A percentile compares a stretch with the other conserved stretches of the same genome.
Conservation (phyloP, 306 rosid species). For the Dryas alaskensis region DNA sequence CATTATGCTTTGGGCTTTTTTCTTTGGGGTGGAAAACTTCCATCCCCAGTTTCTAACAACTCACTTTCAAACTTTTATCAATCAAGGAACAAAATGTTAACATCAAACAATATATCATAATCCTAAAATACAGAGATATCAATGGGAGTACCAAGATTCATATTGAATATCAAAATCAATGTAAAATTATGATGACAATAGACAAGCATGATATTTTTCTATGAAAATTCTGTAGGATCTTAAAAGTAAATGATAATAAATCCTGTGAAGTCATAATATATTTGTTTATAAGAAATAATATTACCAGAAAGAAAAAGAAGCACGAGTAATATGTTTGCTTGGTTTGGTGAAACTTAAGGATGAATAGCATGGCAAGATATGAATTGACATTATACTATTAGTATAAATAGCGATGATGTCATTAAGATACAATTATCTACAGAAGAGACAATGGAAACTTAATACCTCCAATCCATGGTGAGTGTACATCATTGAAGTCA, state of each 20-base stretch:
- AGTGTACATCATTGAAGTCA: conserved; percentile 99
- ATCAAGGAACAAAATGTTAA: too few relatives aligned
- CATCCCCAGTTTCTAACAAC: too few relatives aligned
- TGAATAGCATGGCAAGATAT: not conserved
- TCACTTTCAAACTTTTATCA: too few relatives aligned
- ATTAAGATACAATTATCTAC: not conserved
- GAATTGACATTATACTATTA: not conserved
- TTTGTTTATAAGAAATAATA: not conserved
- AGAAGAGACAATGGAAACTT: conserved; percentile 13
- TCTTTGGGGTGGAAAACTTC: too few relatives aligned
- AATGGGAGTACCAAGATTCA: not conserved
- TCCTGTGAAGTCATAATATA: not conserved
- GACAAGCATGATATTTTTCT: not conserved
- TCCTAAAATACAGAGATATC: not conserved
- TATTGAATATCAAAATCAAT: not conserved
- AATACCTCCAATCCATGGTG: conserved; percentile 91
- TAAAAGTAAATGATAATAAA: not conserved
- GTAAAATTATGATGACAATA: not conserved
- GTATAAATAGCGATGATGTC: not conserved
- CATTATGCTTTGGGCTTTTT: too few relatives aligned
- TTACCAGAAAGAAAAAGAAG: not conserved
- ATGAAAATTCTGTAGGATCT: not conserved
- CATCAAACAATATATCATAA: too few relatives aligned
- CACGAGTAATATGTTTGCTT: not conserved
- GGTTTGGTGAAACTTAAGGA: not conserved